Evolutionary conservation across 805 yeast genomes (phyloP), one percentile per base, ranked within the genome.

Genomic region (Zygosaccharomyces rouxii): DNA sequence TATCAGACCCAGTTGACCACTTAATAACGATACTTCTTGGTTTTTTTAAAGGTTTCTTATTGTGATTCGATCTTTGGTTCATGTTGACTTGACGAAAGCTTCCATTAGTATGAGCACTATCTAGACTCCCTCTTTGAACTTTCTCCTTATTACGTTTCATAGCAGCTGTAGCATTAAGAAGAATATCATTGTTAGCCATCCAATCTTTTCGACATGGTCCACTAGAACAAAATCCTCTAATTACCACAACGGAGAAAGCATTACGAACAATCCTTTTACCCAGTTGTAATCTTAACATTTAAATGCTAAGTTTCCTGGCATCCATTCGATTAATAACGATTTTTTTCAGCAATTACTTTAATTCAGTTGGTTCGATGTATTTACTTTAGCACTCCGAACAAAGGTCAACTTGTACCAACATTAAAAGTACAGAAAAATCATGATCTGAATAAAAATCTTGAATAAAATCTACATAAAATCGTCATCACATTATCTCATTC

Each of bases 1-100:
- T 56, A 22, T 60, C 65, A 9, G 62, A 48, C 7, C 70, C 70
- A n/a, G 58, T 57, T 9, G 26, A 57, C 66, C 67, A 64, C 16
- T 50, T 58, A 9, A 63, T 45, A 1, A 52, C 39, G 4, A 56
- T 22, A 18, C 49, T 56, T 38, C 43, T 52, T 7, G 31, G 38
- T 23, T 21, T 26, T 29, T 44, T 40, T 19, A 16, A 29, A 13
- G 35, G 25, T 38, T 23, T 35, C 23, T 47, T 37, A 16, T 33
- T 33, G 44, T 25, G 13, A 18, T 14, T 33, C 11, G 19, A 14
- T 33, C 37, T 14, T 9, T 33, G 37, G 10, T 33, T 33, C 21
- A 33, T 2, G 19, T 33, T 33, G 14, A 14, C 19, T 14, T 33
- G 37, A 14, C 37, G 37, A 16, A 14, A 14, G 13, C 18, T 9